These are phyloP conservation scores for Stagonosporopsis vannaccii DNA, from an alignment of 2,329 filamentous ascomycete genomes.

Conservation along the genomic window DNA sequence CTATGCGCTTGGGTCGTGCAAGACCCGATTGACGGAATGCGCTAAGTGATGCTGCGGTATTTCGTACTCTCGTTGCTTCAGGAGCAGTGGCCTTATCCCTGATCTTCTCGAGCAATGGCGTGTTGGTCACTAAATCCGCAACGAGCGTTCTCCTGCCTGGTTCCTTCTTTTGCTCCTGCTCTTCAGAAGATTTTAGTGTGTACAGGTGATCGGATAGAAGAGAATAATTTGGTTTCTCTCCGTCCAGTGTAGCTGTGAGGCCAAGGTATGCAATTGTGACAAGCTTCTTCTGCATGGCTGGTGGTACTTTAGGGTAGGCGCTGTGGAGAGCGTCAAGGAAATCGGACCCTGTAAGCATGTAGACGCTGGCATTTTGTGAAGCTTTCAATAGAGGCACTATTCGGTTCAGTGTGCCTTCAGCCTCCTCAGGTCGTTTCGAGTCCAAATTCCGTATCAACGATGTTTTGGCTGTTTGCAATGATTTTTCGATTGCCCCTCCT, in stretches of 20 bases:
- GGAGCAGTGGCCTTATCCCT: slow-evolving; percentile 59
- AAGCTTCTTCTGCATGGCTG: slow-evolving; percentile 69
- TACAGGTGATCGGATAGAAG: slow-evolving; percentile 85
- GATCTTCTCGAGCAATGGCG: slow-evolving; percentile 74
- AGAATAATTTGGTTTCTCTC: slow-evolving; percentile 72
- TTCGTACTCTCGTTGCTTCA: slow-evolving; percentile 64
- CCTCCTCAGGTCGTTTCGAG: slow-evolving; percentile 62
- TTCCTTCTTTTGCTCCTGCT: slow-evolving; percentile 61
- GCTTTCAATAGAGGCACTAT: slow-evolving; percentile 70
- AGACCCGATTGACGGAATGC: slow-evolving; percentile 63
- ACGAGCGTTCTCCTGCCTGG: slow-evolving; percentile 68
- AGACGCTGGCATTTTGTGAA: slow-evolving; percentile 63
- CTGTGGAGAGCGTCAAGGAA: slow-evolving; percentile 78
- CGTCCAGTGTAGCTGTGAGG: slow-evolving; percentile 73
- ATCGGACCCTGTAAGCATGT: slow-evolving; percentile 85
- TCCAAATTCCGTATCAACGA: slow-evolving; percentile 70
- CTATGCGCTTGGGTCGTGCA: slow-evolving; percentile 60
- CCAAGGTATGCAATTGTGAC: slow-evolving; percentile 79
- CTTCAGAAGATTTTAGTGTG: slow-evolving; percentile 74
- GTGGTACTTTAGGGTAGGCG: slow-evolving; percentile 71
- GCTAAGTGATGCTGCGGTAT: slow-evolving; percentile 67
- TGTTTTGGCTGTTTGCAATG: slow-evolving; percentile 67
- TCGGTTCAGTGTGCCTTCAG: slow-evolving; percentile 63
- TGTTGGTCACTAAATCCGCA: slow-evolving; percentile 80
- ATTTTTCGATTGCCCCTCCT: slow-evolving; percentile 60